phyloP scores from a whole-genome alignment of 495 filamentous ascomycete species.

The Xylaria intraflava region DNA sequence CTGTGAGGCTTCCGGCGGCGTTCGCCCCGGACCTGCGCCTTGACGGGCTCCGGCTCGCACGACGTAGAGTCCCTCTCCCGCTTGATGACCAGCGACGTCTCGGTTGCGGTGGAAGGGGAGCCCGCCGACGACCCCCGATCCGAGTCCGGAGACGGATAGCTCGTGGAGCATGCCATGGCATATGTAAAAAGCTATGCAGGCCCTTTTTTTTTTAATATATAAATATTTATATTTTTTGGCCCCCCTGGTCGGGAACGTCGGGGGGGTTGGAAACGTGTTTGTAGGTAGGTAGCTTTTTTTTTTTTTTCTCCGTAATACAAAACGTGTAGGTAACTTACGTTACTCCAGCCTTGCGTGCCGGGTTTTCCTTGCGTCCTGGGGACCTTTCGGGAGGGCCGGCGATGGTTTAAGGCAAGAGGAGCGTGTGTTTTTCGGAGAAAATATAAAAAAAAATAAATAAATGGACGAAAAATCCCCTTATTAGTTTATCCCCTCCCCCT shows the following conservation, averaged over 20 bases:
- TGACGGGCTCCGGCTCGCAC: background rate
- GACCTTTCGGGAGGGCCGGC: too few relatives aligned
- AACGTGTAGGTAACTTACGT: too few relatives aligned
- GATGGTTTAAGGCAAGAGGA: too few relatives aligned
- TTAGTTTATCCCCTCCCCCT: too few relatives aligned
- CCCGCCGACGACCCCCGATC: background rate
- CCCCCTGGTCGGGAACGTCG: too few relatives aligned
- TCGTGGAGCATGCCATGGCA: background rate
- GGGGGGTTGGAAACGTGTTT: background rate
- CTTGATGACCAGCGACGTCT: background rate
- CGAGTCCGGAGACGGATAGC: slow-evolving; percentile 7
- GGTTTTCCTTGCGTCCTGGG: too few relatives aligned
- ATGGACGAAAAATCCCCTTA: too few relatives aligned
- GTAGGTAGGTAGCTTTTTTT: background rate
- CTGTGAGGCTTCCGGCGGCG: slow-evolving; percentile 21
- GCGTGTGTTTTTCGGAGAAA: too few relatives aligned
- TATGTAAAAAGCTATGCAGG: too few relatives aligned
- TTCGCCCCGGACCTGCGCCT: slow-evolving; percentile 8
- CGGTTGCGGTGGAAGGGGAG: background rate
- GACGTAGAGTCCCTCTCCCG: background rate
- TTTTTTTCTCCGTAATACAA: background rate
- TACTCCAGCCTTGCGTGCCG: too few relatives aligned
- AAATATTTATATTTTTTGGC: too few relatives aligned
- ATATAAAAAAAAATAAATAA: too few relatives aligned
- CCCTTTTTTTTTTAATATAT: background rate